Conservation (phyloP, 192 early-diverging fungal genomes). For the Coemansia sp. region DNA sequence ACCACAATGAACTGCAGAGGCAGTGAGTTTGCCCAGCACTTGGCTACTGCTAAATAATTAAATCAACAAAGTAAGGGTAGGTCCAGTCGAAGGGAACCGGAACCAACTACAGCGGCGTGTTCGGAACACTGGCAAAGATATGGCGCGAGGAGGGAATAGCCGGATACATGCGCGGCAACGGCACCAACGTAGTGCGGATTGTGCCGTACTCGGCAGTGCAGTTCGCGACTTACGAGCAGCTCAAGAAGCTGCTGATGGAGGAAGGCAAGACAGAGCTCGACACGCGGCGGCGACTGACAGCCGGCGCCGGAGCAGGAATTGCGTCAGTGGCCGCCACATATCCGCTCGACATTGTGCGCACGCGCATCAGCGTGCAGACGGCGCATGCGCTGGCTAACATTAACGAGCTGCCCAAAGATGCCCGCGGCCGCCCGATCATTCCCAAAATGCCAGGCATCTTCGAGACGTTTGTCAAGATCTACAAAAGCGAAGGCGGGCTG, state of each 20-base stretch:
- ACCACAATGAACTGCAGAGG: neutral
- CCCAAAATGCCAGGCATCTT: constrained; percentile 71
- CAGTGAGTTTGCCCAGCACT: neutral
- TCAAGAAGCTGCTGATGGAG: constrained; percentile 70
- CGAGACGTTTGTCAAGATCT: constrained; percentile 64
- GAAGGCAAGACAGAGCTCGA: constrained; percentile 68
- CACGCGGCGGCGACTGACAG: constrained; percentile 65
- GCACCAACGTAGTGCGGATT: constrained; percentile 82
- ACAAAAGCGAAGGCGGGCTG: constrained; percentile 71
- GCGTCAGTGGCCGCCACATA: constrained; percentile 78
- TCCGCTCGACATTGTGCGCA: constrained; percentile 77
- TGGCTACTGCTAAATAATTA: constrained; percentile 14
- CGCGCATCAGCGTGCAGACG: constrained; percentile 73
- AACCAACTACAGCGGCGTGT: constrained; percentile 66
- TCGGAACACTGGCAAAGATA: constrained; percentile 72
- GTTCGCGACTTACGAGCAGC: constrained; percentile 80
- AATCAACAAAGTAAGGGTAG: constrained; percentile 39
- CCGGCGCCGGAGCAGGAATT: constrained; percentile 75
- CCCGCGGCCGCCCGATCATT: constrained; percentile 54
- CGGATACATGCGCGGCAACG: constrained; percentile 77
- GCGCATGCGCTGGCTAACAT: constrained; percentile 58
- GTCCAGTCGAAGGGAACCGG: constrained; percentile 54
- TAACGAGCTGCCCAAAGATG: constrained; percentile 43
- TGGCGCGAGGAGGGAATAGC: constrained; percentile 75
- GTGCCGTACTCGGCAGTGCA: constrained; percentile 81